Evolutionary conservation across 768 basidiomycete genomes (phyloP).

Genomic region (Ephemerocybe angulata): DNA sequence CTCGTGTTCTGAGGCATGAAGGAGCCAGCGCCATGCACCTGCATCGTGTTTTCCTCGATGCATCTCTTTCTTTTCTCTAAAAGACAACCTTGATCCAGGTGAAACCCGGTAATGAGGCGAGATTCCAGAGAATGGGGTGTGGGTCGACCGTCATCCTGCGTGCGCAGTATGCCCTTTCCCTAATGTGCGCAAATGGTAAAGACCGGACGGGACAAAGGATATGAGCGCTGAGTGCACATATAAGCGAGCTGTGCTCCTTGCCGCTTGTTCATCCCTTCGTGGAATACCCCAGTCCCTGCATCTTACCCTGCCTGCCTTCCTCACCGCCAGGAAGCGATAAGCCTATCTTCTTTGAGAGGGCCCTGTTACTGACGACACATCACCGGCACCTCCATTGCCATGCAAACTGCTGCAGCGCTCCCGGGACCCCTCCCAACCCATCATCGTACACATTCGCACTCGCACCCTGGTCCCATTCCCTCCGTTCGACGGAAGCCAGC

Average conservation of each 20-base stretch:
- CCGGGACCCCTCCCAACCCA: constrained; percentile 2
- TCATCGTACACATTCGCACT: constrained; percentile 11
- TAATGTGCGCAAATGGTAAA: neutral
- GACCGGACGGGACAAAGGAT: constrained; percentile 4
- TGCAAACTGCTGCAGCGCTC: constrained; percentile 8
- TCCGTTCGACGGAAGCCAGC: constrained; percentile 15
- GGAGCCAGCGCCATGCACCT: neutral
- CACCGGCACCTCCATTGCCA: no score
- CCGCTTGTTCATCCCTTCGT: neutral
- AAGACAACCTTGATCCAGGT: constrained; percentile 1
- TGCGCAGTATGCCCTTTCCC: neutral
- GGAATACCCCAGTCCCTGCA: neutral
- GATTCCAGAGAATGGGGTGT: neutral
- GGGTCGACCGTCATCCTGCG: neutral
- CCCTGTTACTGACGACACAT: no score
- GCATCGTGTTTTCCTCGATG: constrained; percentile 20
- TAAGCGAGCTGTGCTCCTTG: neutral
- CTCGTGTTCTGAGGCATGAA: neutral
- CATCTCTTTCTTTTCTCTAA: neutral
- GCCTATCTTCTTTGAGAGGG: no score
- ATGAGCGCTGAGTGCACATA: neutral
- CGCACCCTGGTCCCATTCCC: constrained; percentile 14
- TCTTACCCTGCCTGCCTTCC: no score
- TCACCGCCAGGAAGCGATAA: no score
- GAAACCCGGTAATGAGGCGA: constrained; percentile 2